A percentile compares a stretch with the other conserved stretches of the same genome.
These are phyloP conservation scores for Trichoderma virens DNA, from an alignment of 495 filamentous ascomycete genomes.

Conservation along the genomic window DNA sequence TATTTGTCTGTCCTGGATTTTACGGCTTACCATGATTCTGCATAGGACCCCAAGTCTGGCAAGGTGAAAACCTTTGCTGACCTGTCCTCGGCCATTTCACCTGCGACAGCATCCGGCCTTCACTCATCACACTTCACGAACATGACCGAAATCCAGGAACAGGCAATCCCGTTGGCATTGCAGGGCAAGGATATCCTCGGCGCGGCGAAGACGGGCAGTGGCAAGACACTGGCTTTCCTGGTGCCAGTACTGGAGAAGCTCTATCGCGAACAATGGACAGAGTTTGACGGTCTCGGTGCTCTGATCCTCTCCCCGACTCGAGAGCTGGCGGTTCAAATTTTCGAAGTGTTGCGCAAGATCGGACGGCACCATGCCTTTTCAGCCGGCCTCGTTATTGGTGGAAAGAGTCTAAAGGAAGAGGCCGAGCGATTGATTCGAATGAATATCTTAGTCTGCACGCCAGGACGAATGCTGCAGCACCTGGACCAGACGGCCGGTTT, in stretches of 20 bases:
- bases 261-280: constrained; percentile 84
- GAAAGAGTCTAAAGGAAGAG: constrained; percentile 83
- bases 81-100: constrained; percentile 64
- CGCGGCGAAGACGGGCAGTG: constrained; percentile 92
- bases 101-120: constrained; percentile 72
- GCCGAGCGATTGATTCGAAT: constrained; percentile 78
- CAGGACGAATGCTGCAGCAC: constrained; percentile 91
- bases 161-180: constrained; percentile 75
- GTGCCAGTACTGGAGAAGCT: constrained; percentile 90
- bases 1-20: background rate
- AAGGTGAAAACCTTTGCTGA: constrained; percentile 59
- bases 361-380: constrained; percentile 86
- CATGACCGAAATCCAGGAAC: constrained; percentile 85
- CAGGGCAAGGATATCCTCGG: constrained; percentile 87
- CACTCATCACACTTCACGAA: constrained; percentile 81
- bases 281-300: constrained; percentile 84
- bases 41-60: constrained; percentile 37
- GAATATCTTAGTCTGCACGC: constrained; percentile 97
- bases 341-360: constrained; percentile 86
- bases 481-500: constrained; percentile 89
- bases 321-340: constrained; percentile 94
- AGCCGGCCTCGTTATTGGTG: constrained; percentile 91
- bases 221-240: constrained; percentile 92
- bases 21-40: constrained; percentile 10
- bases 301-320: constrained; percentile 91